Percentiles rank a stretch among this genome's conserved stretches.
Evolutionary conservation across 2,329 filamentous ascomycete species (phyloP).

Genomic region (Clonostachys byssicola): DNA sequence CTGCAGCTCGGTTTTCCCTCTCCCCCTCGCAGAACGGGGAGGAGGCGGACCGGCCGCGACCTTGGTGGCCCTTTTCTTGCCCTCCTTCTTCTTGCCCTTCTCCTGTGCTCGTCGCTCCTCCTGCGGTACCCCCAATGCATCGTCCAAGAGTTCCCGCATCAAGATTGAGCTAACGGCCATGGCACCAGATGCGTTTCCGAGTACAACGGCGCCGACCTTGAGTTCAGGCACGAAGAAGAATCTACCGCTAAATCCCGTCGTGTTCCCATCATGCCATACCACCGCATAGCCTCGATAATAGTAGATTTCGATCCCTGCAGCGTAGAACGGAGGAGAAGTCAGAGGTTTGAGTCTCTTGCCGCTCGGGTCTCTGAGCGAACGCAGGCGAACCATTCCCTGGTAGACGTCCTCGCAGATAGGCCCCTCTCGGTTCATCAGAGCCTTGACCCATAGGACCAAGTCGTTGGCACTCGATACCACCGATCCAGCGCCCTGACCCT

Average conservation of each 20-base stretch:
- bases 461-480: conserved; percentile 18
- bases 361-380: conserved; percentile 9
- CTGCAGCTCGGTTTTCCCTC: neutral
- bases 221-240: conserved; percentile 18
- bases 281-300: conserved; percentile 12
- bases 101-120: neutral
- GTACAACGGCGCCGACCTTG: conserved; percentile 14
- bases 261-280: conserved; percentile 15
- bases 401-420: conserved; percentile 15
- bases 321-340: conserved; percentile 8
- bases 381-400: conserved; percentile 9
- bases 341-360: neutral
- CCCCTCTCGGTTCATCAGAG: conserved; percentile 12
- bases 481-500: conserved; percentile 20
- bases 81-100: too few species aligned
- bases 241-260: conserved; percentile 13
- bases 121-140: conserved; percentile 2
- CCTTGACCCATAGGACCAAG: conserved; percentile 18
- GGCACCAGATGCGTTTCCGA: conserved; percentile 13
- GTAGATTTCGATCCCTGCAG: conserved; percentile 13
- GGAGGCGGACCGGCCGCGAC: neutral
- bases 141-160: conserved; percentile 11
- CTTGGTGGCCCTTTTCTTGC: neutral
- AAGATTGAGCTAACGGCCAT: conserved; percentile 9
- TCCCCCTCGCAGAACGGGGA: too few species aligned